phyloP scores from a whole-genome alignment of 2,329 filamentous ascomycete species.

The Ascochyta clinopodiicola region DNA sequence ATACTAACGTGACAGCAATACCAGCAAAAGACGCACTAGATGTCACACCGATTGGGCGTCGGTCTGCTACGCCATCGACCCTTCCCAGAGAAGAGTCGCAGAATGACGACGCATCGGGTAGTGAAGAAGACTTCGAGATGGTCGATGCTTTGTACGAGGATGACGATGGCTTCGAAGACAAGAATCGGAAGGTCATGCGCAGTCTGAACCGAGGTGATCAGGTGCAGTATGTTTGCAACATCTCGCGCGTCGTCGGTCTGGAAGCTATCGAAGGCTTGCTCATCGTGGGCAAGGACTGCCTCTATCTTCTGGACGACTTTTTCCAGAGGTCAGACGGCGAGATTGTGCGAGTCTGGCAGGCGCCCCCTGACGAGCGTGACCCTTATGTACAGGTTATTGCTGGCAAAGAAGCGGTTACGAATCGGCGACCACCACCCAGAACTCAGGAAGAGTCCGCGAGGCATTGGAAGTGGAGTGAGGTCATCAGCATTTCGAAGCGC shows the following conservation, averaged over 20 bases:
- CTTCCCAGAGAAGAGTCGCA: conserved; percentile 21
- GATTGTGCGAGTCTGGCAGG: conserved; percentile 96
- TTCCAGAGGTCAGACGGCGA: conserved; percentile 95
- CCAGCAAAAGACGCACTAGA: conserved; percentile 39
- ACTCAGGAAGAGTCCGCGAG: conserved; percentile 73
- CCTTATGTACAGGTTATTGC: conserved; percentile 95
- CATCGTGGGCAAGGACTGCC: conserved; percentile 86
- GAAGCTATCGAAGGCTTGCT: conserved; percentile 93
- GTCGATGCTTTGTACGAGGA: conserved; percentile 90
- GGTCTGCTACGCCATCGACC: conserved; percentile 30
- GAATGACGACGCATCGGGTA: conserved; percentile 49
- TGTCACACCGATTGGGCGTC: conserved; percentile 35
- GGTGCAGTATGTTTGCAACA: conserved; percentile 92
- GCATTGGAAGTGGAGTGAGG: conserved; percentile 92
- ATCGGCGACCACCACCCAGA: conserved; percentile 40
- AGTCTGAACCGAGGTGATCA: conserved; percentile 88
- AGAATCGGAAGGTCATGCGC: conserved; percentile 97
- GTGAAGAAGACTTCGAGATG: conserved; percentile 94
- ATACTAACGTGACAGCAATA: conserved; percentile 50
- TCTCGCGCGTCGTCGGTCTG: conserved; percentile 90
- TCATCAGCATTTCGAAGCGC: conserved; percentile 94
- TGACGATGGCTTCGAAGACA: conserved; percentile 90
- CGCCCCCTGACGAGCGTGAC: conserved; percentile 88
- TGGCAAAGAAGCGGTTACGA: conserved; percentile 70
- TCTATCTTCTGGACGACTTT: conserved; percentile 96